Evolutionary conservation across 139 green algal species (phyloP).

Genomic region (Zygnema circumcarinatum): DNA sequence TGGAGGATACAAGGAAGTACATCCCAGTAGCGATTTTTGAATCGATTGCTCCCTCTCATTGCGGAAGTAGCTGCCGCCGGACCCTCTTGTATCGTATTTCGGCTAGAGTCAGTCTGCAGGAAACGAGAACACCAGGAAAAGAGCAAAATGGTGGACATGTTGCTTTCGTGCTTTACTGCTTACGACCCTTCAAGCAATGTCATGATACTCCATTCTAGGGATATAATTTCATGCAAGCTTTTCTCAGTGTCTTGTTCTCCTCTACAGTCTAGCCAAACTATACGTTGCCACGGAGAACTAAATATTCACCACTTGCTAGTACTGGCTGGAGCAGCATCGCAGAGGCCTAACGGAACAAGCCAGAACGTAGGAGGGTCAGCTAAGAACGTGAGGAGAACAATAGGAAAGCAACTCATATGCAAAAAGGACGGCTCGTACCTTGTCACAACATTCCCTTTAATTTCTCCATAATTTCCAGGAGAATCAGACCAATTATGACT

Average conservation of each 20-base stretch:
- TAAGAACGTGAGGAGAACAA: too few relatives aligned
- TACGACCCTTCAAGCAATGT: too few relatives aligned
- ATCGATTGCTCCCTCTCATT: constrained; percentile 6
- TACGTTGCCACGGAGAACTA: not conserved
- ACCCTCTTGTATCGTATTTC: not conserved
- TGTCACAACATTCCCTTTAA: too few relatives aligned
- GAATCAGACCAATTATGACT: too few relatives aligned
- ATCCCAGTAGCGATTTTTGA: constrained; percentile 34
- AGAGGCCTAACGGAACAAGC: too few relatives aligned
- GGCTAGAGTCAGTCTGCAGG: not conserved
- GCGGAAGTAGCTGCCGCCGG: not conserved
- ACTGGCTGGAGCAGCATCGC: too few relatives aligned
- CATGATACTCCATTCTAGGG: too few relatives aligned
- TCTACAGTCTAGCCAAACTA: not conserved
- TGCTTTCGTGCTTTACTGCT: not conserved
- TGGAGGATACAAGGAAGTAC: constrained; percentile 27
- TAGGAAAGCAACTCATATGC: not conserved
- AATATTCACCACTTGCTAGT: not conserved
- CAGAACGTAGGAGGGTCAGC: too few relatives aligned
- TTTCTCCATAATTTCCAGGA: too few relatives aligned
- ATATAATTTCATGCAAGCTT: too few relatives aligned
- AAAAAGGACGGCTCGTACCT: too few relatives aligned
- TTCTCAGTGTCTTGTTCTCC: too few relatives aligned
- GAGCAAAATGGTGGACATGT: not conserved
- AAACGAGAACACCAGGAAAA: not conserved